These are phyloP conservation scores for Macrotyloma uniflorum DNA, from an alignment of 306 rosid genomes.

Conservation along the genomic window DNA sequence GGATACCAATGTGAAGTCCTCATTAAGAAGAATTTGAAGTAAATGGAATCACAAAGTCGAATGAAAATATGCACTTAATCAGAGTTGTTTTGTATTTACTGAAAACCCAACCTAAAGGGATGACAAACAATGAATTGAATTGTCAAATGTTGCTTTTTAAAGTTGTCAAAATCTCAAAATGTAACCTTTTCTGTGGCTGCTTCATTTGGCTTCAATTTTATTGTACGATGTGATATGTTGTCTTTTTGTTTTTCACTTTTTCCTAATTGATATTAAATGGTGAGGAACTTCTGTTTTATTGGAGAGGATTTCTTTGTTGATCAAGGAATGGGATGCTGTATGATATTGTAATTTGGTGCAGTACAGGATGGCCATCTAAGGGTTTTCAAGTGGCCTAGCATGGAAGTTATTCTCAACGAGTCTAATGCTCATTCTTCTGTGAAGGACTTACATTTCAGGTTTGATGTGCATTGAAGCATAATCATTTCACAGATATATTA, in stretches of 20 bases:
- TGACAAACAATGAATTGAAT: conserved; percentile 9
- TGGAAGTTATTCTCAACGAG: conserved; percentile 69
- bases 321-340: conserved; percentile 33
- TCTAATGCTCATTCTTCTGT: conserved; percentile 65
- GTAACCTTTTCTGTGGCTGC: neutral
- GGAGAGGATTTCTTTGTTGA: conserved; percentile 25
- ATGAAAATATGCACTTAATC: conserved; percentile 22
- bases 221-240: conserved; percentile 1
- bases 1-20: neutral
- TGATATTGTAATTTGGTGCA: conserved; percentile 66
- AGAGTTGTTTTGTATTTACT: neutral
- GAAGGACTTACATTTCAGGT: conserved; percentile 93
- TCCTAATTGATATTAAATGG: neutral
- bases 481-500: conserved; percentile 5
- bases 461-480: conserved; percentile 31
- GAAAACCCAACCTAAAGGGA: conserved; percentile 9
- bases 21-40: neutral
- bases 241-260: conserved; percentile 9
- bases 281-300: conserved; percentile 9
- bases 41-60: conserved; percentile 16
- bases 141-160: conserved; percentile 4
- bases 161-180: conserved; percentile 25
- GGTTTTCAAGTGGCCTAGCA: conserved; percentile 93
- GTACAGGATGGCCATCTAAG: conserved; percentile 91
- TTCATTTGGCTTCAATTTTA: conserved; percentile 2